Evolutionary conservation across 345 rosid genomes (phyloP).

Genomic region (Dipteronia sinensis): DNA sequence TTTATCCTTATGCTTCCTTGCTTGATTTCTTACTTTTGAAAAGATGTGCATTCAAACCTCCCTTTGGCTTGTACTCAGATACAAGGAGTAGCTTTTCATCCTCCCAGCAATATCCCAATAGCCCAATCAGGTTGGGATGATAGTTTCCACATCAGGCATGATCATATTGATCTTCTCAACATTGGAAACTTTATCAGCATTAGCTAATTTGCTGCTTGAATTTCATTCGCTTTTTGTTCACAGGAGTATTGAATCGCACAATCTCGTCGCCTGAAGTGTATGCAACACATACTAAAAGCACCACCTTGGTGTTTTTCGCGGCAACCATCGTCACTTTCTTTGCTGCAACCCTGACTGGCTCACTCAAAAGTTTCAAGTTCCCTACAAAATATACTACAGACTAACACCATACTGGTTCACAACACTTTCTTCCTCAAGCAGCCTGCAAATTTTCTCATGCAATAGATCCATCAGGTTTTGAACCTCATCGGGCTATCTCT

Average conservation of each 20-base stretch:
- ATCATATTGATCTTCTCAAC: conserved; percentile 8
- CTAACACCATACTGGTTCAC: conserved; percentile 30
- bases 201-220: neutral
- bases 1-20: too few relatives aligned
- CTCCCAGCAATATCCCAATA: too few relatives aligned
- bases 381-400: conserved; percentile 42
- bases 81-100: too few relatives aligned
- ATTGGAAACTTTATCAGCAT: neutral
- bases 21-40: too few relatives aligned
- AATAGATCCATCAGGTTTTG: too few relatives aligned
- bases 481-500: too few relatives aligned
- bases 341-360: conserved; percentile 30
- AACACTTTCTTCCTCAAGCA: conserved; percentile 3
- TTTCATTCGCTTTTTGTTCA: conserved; percentile 21
- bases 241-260: conserved; percentile 42
- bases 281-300: conserved; percentile 41
- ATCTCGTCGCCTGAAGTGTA: conserved; percentile 51
- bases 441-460: too few relatives aligned
- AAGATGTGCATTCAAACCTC: too few relatives aligned
- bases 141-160: conserved; percentile 9
- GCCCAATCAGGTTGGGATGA: too few relatives aligned
- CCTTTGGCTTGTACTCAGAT: too few relatives aligned
- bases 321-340: conserved; percentile 47
- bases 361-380: conserved; percentile 43
- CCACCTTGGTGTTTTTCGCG: conserved; percentile 27